A percentile compares a stretch with the other conserved stretches of the same genome.
Evolutionary conservation across 768 basidiomycete species (phyloP).

Genomic region (Hygrocybe coccinea): DNA sequence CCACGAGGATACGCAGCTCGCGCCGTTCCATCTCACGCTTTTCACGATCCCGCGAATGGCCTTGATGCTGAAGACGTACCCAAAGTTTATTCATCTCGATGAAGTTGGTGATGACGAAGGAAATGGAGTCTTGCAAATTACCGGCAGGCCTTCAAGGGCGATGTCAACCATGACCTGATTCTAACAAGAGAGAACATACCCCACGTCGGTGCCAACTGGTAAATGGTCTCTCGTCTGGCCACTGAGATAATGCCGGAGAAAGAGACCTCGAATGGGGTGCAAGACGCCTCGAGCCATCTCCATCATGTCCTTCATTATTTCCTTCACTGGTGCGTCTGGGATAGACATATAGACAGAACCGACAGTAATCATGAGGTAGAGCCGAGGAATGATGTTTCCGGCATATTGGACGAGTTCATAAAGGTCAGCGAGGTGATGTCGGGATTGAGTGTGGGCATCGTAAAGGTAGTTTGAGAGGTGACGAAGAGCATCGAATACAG

Average conservation of each 20-base stretch:
- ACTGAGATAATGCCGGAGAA: slow-evolving; percentile 92
- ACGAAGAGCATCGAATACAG: slow-evolving; percentile 93
- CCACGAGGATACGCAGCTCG: slow-evolving; percentile 92
- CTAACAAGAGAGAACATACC: slow-evolving; percentile 46
- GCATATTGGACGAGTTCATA: slow-evolving; percentile 99
- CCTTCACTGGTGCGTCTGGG: slow-evolving; percentile 93
- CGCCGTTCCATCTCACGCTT: slow-evolving; percentile 95
- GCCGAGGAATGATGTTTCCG: slow-evolving; percentile 88
- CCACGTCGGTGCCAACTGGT: slow-evolving; percentile 78
- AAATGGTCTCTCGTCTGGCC: slow-evolving; percentile 95
- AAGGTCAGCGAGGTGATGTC: slow-evolving; percentile 95
- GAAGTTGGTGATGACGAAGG: slow-evolving; percentile 95
- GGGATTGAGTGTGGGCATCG: slow-evolving; percentile 86
- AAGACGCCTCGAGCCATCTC: slow-evolving; percentile 98
- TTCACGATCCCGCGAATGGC: slow-evolving; percentile 94
- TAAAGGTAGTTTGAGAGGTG: slow-evolving; percentile 95
- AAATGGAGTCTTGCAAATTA: slow-evolving; percentile 90
- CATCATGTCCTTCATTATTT: slow-evolving; percentile 99
- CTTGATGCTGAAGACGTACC: slow-evolving; percentile 97
- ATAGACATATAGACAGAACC: slow-evolving; percentile 99
- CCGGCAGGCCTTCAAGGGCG: slow-evolving; percentile 62
- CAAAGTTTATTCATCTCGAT: slow-evolving; percentile 99
- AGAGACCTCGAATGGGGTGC: slow-evolving; percentile 94
- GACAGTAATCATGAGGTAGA: slow-evolving; percentile 99
- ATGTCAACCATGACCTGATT: slow-evolving; percentile 1